A percentile compares a stretch with the other conserved stretches of the same genome.
Conservation (phyloP, 2,329 filamentous ascomycete species). For the Penicillium frequentans region DNA sequence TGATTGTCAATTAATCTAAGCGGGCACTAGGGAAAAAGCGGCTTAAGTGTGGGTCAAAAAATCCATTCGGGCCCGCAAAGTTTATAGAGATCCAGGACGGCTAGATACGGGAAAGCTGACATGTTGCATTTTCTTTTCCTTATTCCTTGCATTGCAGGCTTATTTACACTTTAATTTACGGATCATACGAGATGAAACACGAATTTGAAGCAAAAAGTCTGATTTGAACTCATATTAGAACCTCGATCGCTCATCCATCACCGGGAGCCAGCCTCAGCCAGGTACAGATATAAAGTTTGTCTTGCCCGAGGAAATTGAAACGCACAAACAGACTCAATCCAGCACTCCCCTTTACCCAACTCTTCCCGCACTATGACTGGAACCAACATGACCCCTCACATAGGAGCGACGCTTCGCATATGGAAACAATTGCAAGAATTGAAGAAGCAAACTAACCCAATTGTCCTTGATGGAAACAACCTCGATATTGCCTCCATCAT, state of each 20-base stretch:
- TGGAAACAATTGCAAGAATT: slow-evolving; percentile 6
- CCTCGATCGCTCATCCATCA: background rate
- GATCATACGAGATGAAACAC: background rate
- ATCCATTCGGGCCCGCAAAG: no score
- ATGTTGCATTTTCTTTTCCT: background rate
- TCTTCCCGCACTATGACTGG: background rate
- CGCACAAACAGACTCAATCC: background rate
- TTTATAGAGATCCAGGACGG: background rate
- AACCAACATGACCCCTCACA: slow-evolving; percentile 4
- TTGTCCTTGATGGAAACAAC: slow-evolving; percentile 14
- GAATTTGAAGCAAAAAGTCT: background rate
- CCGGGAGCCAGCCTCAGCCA: background rate
- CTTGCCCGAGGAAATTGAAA: background rate
- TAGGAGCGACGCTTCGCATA: slow-evolving; percentile 6
- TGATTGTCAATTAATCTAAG: no score
- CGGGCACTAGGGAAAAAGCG: no score
- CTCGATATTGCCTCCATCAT: slow-evolving; percentile 16
- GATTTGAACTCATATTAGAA: background rate
- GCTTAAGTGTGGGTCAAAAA: no score
- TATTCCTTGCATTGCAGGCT: no score
- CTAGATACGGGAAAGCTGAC: background rate
- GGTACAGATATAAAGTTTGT: background rate
- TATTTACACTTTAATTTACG: background rate
- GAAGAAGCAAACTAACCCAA: background rate
- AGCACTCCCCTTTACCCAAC: background rate